Evolutionary conservation across 306 rosid species (phyloP).

Genomic region (Lathyrus sativus): DNA sequence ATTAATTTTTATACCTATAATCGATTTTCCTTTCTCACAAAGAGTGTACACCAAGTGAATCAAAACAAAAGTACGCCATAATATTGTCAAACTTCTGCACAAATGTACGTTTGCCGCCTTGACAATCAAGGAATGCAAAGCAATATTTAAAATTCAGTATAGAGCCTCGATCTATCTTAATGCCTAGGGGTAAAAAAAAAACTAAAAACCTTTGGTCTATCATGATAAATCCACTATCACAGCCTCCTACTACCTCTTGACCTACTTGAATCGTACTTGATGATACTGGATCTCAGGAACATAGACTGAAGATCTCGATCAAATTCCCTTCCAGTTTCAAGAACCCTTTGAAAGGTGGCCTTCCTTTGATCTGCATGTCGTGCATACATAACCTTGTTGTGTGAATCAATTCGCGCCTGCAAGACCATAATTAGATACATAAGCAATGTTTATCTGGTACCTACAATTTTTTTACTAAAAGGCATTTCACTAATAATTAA

Average conservation of each 20-base stretch:
- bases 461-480: not conserved
- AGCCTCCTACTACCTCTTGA: conserved; percentile 39
- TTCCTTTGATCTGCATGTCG: conserved; percentile 97
- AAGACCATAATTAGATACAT: conserved; percentile 1
- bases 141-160: conserved; percentile 22
- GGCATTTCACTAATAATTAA: not conserved
- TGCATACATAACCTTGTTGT: conserved; percentile 91
- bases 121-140: conserved; percentile 36
- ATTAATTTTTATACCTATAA: too few species aligned
- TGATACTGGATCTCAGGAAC: conserved; percentile 83
- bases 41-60: too few species aligned
- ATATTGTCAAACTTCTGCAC: conserved; percentile 36
- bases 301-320: conserved; percentile 80
- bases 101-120: conserved; percentile 37
- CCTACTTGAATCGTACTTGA: conserved; percentile 71
- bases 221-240: conserved; percentile 40
- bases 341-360: conserved; percentile 89
- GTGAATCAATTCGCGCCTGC: conserved; percentile 99
- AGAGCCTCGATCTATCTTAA: conserved; percentile 1
- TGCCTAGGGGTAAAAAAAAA: not conserved
- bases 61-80: conserved; percentile 13
- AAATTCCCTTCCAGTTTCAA: conserved; percentile 76
- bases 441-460: not conserved
- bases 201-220: not conserved
- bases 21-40: too few species aligned